Percentiles rank a stretch among this genome's conserved stretches.
Evolutionary conservation across 2,329 filamentous ascomycete species (phyloP).

Genomic region (Pseudogymnoascus sp.): DNA sequence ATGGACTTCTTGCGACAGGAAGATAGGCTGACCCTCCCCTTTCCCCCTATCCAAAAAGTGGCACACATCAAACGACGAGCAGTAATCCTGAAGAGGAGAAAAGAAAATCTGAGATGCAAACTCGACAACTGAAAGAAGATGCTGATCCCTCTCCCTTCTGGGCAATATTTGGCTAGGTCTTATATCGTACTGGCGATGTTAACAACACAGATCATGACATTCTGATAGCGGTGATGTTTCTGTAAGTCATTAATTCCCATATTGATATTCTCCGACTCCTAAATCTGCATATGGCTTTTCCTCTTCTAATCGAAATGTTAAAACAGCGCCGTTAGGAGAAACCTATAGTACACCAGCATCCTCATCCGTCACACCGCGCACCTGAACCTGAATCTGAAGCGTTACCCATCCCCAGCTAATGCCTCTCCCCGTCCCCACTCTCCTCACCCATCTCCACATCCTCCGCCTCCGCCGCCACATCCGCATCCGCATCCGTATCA

Average conservation of each 20-base stretch:
- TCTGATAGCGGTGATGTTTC: neutral
- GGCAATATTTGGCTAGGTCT: neutral
- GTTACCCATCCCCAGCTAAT: neutral
- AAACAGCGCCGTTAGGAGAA: neutral
- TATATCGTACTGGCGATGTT: too few species aligned
- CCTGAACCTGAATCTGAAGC: neutral
- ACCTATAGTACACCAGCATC: neutral
- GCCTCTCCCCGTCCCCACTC: neutral
- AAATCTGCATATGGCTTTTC: neutral
- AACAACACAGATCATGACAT: neutral
- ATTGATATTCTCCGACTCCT: neutral
- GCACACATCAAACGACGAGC: neutral
- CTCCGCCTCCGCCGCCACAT: neutral
- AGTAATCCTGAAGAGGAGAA: neutral
- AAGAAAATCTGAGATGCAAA: neutral
- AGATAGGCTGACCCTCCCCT: neutral
- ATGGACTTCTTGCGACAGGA: neutral
- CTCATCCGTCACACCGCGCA: neutral
- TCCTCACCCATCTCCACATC: constrained; percentile 2
- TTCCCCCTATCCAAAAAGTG: neutral
- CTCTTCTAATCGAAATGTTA: neutral
- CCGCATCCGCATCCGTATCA: neutral
- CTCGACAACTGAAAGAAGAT: neutral
- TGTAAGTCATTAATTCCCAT: neutral
- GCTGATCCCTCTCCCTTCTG: neutral